These are phyloP conservation scores for Gonium pectorale DNA, from an alignment of 139 green algal species.

Conservation along the genomic window DNA sequence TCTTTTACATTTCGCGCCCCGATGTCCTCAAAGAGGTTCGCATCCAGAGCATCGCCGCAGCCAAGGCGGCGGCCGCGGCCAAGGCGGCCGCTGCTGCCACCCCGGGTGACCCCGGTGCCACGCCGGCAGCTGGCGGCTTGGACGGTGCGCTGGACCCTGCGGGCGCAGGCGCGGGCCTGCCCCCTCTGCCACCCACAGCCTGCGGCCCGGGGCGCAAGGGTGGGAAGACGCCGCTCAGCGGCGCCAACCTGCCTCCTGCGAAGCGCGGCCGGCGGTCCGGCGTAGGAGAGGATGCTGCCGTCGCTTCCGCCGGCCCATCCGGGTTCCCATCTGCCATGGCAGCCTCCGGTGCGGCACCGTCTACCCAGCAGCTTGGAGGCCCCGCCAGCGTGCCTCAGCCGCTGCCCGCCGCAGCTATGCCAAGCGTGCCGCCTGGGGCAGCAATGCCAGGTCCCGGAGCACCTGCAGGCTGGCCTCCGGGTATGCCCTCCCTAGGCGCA, in stretches of 20 bases:
- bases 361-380: too few relatives aligned
- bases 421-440: too few relatives aligned
- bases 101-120: background rate
- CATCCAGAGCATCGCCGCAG: slow-evolving; percentile 11
- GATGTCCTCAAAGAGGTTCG: slow-evolving; percentile 44
- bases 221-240: background rate
- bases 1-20: slow-evolving; percentile 63
- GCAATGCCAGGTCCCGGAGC: too few relatives aligned
- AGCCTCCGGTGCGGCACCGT: background rate
- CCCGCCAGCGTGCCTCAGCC: too few relatives aligned
- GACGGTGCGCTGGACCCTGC: background rate
- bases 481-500: too few relatives aligned
- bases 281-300: background rate
- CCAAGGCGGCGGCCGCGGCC: slow-evolving; percentile 16
- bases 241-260: slow-evolving; percentile 10
- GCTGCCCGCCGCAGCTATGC: too few relatives aligned
- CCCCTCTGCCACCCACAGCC: too few relatives aligned
- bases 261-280: slow-evolving; percentile 13
- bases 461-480: too few relatives aligned
- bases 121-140: slow-evolving; percentile 10
- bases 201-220: too few relatives aligned
- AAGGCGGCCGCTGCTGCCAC: background rate
- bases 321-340: background rate
- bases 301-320: background rate
- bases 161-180: slow-evolving; percentile 13